Evolutionary conservation across 2,329 filamentous ascomycete species (phyloP), one percentile per base, ranked within the genome.

Genomic region (Pseudogymnoascus sp.): DNA sequence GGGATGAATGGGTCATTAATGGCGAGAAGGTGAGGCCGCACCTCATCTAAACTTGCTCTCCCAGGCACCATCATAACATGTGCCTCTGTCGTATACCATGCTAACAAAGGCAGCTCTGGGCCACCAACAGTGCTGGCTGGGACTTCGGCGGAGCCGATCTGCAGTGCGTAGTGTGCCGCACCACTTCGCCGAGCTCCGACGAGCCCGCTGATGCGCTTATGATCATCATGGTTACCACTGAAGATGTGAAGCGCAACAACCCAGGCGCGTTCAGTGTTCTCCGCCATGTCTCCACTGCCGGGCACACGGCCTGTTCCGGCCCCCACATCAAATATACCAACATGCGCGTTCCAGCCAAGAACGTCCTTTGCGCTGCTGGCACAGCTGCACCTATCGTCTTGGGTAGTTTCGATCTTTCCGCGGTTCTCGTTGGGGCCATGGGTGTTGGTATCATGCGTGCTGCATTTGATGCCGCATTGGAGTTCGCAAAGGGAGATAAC

Each of bases 401-500:
- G 13, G 66, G 69, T 17, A 72, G 76, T 0, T 81, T 83, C 60
- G 77, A 77, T 3, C 54, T 62, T 29, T 62, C 57, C 10, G 80
- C 79, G 1, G 76, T 77, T 1, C 71, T 84, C 0, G 81, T 83
- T 0, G 80, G 80, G 1, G 80, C 81, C 2, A 83, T 84, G 77
- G 74, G 74, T 8, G 78, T 80, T 0, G 79, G 80, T 1, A 71
- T 84, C 40, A 81, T 82, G 79, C 75, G 81, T 0, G 75, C 77
- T 0, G 75, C 77, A 0, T 84, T 84, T 64, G 80, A 82, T 11
- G 75, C 75, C 0, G 80, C 79, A 1, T 69, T 84, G 1, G 65
- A 66, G 1, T 84, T 82, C 63, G 78, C 79, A 1, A 81, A 79
- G 65, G 60, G 60, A 0, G 76, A 83, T n/a, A 65, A 69, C 1